A percentile compares a stretch with the other conserved stretches of the same genome.
Conservation (phyloP, 1,284 basidiomycete species). For the Sphagnurus paluster region DNA sequence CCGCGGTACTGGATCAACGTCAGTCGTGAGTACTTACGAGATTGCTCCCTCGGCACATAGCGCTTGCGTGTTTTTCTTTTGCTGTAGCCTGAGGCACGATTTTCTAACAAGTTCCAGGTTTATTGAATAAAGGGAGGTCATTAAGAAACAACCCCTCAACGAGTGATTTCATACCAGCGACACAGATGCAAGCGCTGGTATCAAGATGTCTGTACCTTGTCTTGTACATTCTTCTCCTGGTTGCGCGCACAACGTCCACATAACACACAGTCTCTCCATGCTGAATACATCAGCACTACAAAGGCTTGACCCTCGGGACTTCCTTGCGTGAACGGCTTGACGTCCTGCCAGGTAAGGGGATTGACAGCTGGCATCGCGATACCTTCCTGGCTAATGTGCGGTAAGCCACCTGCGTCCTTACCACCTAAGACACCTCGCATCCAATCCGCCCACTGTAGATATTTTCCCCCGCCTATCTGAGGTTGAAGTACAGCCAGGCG, state of each 20-base stretch:
- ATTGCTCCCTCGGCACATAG: no score
- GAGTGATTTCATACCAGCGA: no score
- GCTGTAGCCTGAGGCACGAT: no score
- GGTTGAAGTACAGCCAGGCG: constrained; percentile 33
- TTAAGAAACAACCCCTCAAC: no score
- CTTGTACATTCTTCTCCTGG: constrained; percentile 3
- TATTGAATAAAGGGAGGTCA: background rate
- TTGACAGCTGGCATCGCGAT: constrained; percentile 27
- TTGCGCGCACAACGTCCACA: constrained; percentile 9
- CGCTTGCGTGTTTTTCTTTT: no score
- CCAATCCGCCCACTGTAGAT: constrained; percentile 31
- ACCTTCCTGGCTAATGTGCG: constrained; percentile 23
- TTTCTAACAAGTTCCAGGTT: background rate
- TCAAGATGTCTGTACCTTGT: background rate
- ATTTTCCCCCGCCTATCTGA: constrained; percentile 22
- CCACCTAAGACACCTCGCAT: constrained; percentile 21
- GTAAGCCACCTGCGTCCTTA: constrained; percentile 17
- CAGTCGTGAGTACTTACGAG: no score
- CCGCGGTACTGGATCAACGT: no score
- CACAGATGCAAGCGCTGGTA: background rate
- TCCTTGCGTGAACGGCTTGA: constrained; percentile 22
- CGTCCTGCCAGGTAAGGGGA: constrained; percentile 25
- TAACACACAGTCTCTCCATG: constrained; percentile 27
- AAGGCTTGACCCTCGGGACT: constrained; percentile 28
- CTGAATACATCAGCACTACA: constrained; percentile 28